Percentiles rank a stretch among this genome's conserved stretches.
Evolutionary conservation across 306 rosid species (phyloP).

Genomic region (Citrullus amarus): DNA sequence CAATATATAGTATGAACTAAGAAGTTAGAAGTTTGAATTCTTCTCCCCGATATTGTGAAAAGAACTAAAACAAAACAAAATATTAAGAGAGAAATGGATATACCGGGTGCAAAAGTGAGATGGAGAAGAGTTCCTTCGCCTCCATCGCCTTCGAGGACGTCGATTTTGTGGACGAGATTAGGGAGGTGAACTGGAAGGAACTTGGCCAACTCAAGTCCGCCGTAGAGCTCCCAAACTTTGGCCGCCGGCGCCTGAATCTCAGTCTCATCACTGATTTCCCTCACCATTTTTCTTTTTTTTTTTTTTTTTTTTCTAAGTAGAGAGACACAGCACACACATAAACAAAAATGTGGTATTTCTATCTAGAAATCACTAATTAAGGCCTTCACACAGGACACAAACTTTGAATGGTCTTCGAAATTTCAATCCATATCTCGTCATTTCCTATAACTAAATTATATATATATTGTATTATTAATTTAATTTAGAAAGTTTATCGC

Average conservation of each 20-base stretch:
- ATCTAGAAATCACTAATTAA: not conserved
- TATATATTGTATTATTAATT: too few species aligned
- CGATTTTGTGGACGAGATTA: not conserved
- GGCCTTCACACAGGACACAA: not conserved
- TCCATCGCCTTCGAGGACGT: not conserved
- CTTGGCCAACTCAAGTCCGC: not conserved
- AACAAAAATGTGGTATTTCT: not conserved
- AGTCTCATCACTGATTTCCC: not conserved
- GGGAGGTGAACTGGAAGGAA: not conserved
- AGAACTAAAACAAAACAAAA: too few species aligned
- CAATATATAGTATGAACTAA: too few species aligned
- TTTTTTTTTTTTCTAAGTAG: not conserved
- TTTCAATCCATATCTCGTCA: not conserved
- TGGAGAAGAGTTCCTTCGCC: not conserved
- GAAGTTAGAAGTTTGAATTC: too few species aligned
- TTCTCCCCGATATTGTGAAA: too few species aligned
- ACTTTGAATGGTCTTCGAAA: not conserved
- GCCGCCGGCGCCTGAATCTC: not conserved
- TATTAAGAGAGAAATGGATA: not conserved
- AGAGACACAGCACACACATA: not conserved
- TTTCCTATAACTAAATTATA: too few species aligned
- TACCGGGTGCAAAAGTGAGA: not conserved
- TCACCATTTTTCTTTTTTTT: not conserved
- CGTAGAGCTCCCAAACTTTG: not conserved
- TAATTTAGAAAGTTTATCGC: too few species aligned